These are phyloP conservation scores for Xylogone sp. DNA, from an alignment of 2,329 filamentous ascomycete species.

Conservation along the genomic window DNA sequence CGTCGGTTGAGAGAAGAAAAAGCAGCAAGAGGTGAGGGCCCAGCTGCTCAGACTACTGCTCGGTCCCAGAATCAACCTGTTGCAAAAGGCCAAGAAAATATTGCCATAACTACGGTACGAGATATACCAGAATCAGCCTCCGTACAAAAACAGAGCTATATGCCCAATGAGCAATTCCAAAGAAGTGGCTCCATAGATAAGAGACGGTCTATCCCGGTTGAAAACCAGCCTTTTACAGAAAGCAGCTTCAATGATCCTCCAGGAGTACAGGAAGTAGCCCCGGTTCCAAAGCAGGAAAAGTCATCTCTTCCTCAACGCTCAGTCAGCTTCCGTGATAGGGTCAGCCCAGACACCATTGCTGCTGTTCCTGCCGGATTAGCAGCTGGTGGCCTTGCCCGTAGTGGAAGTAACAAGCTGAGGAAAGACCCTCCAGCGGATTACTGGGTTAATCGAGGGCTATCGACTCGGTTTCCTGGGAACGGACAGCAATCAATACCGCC, in stretches of 20 bases:
- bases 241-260: slow-evolving; percentile 22
- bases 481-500: neutral
- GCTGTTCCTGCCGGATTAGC: slow-evolving; percentile 7
- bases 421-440: slow-evolving; percentile 54
- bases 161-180: slow-evolving; percentile 31
- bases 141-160: slow-evolving; percentile 28
- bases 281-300: slow-evolving; percentile 1
- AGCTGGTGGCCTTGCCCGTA: slow-evolving; percentile 39
- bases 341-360: slow-evolving; percentile 10
- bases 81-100: slow-evolving; percentile 16
- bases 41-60: slow-evolving; percentile 22
- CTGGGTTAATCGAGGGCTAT: slow-evolving; percentile 36
- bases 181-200: slow-evolving; percentile 27
- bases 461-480: neutral
- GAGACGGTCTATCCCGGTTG: slow-evolving; percentile 16
- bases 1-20: slow-evolving; percentile 58
- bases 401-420: slow-evolving; percentile 54
- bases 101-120: slow-evolving; percentile 17
- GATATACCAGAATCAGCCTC: slow-evolving; percentile 25
- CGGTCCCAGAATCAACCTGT: slow-evolving; percentile 26
- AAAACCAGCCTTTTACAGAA: slow-evolving; percentile 9
- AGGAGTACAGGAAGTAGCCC: slow-evolving; percentile 7
- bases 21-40: slow-evolving; percentile 17
- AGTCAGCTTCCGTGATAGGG: slow-evolving; percentile 56
- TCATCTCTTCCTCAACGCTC: slow-evolving; percentile 39